Evolutionary conservation across 2,329 filamentous ascomycete genomes (phyloP).

Genomic region (Metarhizium anisopliae): DNA sequence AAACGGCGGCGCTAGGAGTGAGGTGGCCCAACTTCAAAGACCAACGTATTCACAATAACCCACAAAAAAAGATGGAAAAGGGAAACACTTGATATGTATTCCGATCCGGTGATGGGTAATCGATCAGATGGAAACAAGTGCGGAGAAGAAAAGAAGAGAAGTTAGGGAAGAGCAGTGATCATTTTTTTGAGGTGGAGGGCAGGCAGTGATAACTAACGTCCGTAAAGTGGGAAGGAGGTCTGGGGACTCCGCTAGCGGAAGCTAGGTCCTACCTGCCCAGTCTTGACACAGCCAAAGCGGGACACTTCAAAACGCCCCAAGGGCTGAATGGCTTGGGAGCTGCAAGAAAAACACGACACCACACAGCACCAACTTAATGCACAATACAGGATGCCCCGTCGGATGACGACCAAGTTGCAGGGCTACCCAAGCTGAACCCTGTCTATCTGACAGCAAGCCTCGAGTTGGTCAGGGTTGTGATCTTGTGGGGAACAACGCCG

Average conservation of each 20-base stretch:
- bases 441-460: background rate
- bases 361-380: background rate
- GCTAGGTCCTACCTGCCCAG: background rate
- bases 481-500: background rate
- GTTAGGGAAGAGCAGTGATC: background rate
- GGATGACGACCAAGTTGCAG: background rate
- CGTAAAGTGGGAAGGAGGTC: conserved; percentile 3
- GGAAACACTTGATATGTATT: background rate
- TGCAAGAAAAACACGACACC: background rate
- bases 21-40: background rate
- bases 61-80: no score
- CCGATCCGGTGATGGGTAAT: background rate
- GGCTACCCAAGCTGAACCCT: background rate
- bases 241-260: conserved; percentile 2
- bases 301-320: background rate
- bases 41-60: background rate
- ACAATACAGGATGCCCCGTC: background rate
- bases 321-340: background rate
- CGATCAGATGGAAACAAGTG: background rate
- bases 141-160: background rate
- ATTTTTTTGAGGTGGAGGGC: background rate
- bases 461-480: background rate
- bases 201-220: background rate
- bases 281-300: background rate
- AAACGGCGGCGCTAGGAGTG: background rate